Percentiles rank a stretch among this genome's conserved stretches.
Evolutionary conservation across 2,329 filamentous ascomycete species (phyloP).

Genomic region (Fusarium siculi): DNA sequence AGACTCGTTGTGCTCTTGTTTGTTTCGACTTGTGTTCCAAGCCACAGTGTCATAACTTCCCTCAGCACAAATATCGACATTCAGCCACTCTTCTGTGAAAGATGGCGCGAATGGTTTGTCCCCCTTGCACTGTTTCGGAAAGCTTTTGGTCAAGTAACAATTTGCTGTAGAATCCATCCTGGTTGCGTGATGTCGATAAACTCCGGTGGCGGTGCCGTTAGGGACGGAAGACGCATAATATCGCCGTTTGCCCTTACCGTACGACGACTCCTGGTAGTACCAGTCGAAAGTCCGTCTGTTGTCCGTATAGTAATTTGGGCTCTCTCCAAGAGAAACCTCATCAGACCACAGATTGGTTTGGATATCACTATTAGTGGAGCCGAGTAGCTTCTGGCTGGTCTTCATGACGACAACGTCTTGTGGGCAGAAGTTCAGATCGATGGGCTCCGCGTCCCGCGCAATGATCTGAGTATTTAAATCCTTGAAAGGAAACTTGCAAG

Average conservation of each 20-base stretch:
- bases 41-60: not conserved
- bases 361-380: not conserved
- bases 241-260: not conserved
- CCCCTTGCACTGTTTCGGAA: not conserved
- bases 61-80: slow-evolving; percentile 6
- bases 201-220: slow-evolving; percentile 7
- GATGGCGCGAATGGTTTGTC: not conserved
- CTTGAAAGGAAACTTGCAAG: too few species aligned
- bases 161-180: slow-evolving; percentile 21
- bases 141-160: not conserved
- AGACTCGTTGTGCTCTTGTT: slow-evolving; percentile 16
- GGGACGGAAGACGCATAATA: slow-evolving; percentile 14
- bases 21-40: slow-evolving; percentile 9
- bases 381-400: not conserved
- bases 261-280: not conserved
- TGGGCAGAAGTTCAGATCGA: not conserved
- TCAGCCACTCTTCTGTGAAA: not conserved
- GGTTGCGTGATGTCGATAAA: slow-evolving; percentile 2
- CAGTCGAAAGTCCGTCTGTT: not conserved
- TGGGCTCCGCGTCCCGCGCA: slow-evolving; percentile 12
- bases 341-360: slow-evolving; percentile 14
- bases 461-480: not conserved
- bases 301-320: not conserved
- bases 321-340: too few species aligned
- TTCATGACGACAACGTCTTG: not conserved